Conservation (phyloP, 2,329 filamentous ascomycete genomes). For the Trichoderma semiorbis region DNA sequence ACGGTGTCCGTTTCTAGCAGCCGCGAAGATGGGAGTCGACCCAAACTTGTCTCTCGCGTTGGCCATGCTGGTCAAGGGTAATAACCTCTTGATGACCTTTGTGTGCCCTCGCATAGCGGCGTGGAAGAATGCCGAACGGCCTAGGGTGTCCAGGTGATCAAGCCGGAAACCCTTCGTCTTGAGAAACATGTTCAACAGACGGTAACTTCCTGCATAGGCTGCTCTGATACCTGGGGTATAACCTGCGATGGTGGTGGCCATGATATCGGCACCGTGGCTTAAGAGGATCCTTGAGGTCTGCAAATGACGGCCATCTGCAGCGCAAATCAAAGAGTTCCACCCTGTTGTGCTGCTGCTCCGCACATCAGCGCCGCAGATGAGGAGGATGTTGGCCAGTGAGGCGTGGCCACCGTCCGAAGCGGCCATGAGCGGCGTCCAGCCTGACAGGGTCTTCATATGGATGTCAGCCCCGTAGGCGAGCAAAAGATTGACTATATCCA, state of each 20-base stretch:
- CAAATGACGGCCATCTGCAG: conserved; percentile 4
- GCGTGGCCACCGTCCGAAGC: conserved; percentile 7
- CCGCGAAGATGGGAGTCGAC: conserved; percentile 15
- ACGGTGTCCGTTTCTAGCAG: conserved; percentile 16
- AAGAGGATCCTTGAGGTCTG: conserved; percentile 6
- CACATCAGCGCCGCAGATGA: conserved; percentile 10
- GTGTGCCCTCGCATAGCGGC: conserved; percentile 17
- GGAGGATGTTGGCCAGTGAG: conserved; percentile 5
- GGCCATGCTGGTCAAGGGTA: neutral
- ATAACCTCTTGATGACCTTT: neutral
- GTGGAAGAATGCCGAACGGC: conserved; percentile 16
- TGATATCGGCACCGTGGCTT: conserved; percentile 9
- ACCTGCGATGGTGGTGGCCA: neutral
- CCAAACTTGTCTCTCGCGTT: conserved; percentile 11
- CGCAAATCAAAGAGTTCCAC: conserved; percentile 15
- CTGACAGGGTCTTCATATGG: neutral
- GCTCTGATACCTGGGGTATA: conserved; percentile 12
- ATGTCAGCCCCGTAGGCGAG: conserved; percentile 10
- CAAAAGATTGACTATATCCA: neutral
- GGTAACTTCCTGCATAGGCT: conserved; percentile 1
- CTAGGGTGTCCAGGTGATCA: conserved; percentile 4
- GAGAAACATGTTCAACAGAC: neutral
- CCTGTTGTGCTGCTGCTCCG: neutral
- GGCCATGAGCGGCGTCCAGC: conserved; percentile 16
- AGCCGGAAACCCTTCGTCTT: neutral